Percentiles rank a stretch among this genome's conserved stretches.
Conservation (phyloP, 2,329 filamentous ascomycete species). For the Epichloe aotearoae region DNA sequence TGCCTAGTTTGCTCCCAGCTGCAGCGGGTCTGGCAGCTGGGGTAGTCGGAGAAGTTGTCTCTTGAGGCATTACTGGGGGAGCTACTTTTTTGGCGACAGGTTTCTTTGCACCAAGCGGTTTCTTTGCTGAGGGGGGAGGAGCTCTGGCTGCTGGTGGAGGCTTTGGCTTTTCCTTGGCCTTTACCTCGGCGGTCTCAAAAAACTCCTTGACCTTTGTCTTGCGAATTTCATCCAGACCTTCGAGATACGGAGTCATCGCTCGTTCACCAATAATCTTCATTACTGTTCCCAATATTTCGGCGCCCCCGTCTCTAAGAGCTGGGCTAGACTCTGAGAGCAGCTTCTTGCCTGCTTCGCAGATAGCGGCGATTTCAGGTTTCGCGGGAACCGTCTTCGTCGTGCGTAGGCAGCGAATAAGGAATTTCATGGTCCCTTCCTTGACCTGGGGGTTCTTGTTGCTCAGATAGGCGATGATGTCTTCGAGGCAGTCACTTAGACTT, state of each 20-base stretch:
- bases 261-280: conserved; percentile 99
- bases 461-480: conserved; percentile 74
- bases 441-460: conserved; percentile 92
- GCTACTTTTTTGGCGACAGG: conserved; percentile 32
- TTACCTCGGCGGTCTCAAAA: conserved; percentile 46
- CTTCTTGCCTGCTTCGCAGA: conserved; percentile 84
- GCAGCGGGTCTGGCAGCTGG: conserved; percentile 37
- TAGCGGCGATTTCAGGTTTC: conserved; percentile 69
- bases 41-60: conserved; percentile 43
- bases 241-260: conserved; percentile 84
- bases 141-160: conserved; percentile 48
- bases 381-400: conserved; percentile 72
- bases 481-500: conserved; percentile 70
- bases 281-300: conserved; percentile 80
- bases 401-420: conserved; percentile 76
- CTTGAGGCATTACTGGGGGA: conserved; percentile 28
- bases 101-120: conserved; percentile 29
- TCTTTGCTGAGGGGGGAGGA: conserved; percentile 34
- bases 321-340: conserved; percentile 82
- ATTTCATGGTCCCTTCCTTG: conserved; percentile 89
- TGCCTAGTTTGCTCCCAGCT: conserved; percentile 38
- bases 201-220: conserved; percentile 95
- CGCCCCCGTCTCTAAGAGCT: conserved; percentile 72
- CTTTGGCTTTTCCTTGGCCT: conserved; percentile 61
- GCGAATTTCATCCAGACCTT: conserved; percentile 87